Conservation (phyloP, 441 rosid species). For the Euphorbia schlechtendalii region DNA sequence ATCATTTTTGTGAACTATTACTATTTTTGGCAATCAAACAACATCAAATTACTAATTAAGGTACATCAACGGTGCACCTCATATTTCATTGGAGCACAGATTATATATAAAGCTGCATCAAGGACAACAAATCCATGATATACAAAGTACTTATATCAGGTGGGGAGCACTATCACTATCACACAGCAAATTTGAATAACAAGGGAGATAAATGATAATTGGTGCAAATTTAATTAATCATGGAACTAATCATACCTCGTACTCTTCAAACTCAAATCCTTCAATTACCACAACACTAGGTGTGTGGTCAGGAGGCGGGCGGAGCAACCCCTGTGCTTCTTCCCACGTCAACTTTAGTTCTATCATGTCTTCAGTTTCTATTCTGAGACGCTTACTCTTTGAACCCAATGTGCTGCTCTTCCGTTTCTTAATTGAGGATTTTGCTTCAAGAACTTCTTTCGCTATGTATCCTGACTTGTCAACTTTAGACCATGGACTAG, state of each 20-base stretch:
- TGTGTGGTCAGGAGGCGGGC: constrained; percentile 66
- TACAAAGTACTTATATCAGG: neutral
- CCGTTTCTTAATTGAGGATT: constrained; percentile 56
- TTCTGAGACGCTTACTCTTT: constrained; percentile 72
- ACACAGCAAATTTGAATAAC: neutral
- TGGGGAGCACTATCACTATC: constrained; percentile 7
- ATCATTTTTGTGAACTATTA: too few species aligned
- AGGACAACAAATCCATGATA: neutral
- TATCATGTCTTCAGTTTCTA: constrained; percentile 69
- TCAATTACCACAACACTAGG: constrained; percentile 72
- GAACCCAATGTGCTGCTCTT: constrained; percentile 65
- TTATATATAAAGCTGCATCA: neutral
- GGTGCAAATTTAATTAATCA: too few species aligned
- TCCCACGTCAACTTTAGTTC: constrained; percentile 89
- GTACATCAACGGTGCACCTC: neutral
- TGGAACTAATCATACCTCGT: constrained; percentile 60
- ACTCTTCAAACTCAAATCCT: constrained; percentile 92
- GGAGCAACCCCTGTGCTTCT: constrained; percentile 89
- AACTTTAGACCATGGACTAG: constrained; percentile 56
- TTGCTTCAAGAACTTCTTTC: constrained; percentile 60
- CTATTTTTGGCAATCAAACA: too few species aligned
- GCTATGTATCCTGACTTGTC: constrained; percentile 70
- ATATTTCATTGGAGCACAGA: too few species aligned
- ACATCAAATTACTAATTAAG: neutral
- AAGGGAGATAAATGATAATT: too few species aligned